Percentiles rank a stretch among this genome's conserved stretches.
Evolutionary conservation across 1,139 yeast genomes (phyloP).

Genomic region (Hemisphaericaspora subhashii): DNA sequence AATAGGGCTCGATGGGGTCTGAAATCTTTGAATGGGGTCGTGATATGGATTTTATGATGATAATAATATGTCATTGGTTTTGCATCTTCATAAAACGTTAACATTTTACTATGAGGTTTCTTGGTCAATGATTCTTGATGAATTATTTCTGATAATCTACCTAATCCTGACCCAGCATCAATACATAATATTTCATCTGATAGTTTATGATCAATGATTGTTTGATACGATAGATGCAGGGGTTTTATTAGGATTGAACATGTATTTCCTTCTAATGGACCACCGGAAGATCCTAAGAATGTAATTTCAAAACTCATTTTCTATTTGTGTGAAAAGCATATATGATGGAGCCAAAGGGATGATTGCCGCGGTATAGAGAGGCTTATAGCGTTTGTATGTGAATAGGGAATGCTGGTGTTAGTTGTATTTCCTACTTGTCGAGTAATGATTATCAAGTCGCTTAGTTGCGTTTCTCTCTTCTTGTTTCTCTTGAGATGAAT

Average conservation of each 20-base stretch:
- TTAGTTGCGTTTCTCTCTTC: no score
- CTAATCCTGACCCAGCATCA: slow-evolving; percentile 80
- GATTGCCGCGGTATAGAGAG: no score
- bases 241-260: slow-evolving; percentile 71
- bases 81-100: slow-evolving; percentile 29
- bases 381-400: no score
- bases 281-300: slow-evolving; percentile 75
- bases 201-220: slow-evolving; percentile 27
- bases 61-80: slow-evolving; percentile 11
- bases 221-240: slow-evolving; percentile 33
- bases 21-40: slow-evolving; percentile 32
- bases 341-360: no score
- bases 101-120: slow-evolving; percentile 16
- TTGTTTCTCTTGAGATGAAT: no score
- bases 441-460: no score
- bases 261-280: slow-evolving; percentile 68
- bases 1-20: slow-evolving; percentile 8
- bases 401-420: no score
- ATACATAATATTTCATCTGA: slow-evolving; percentile 52
- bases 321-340: no score
- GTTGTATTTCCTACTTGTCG: no score
- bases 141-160: slow-evolving; percentile 55
- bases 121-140: slow-evolving; percentile 20
- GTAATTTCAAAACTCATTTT: slow-evolving; percentile 40
- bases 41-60: slow-evolving; percentile 14